These are phyloP conservation scores for Saccharomycopsis amapae DNA, from an alignment of 805 yeast genomes.

Conservation along the genomic window DNA sequence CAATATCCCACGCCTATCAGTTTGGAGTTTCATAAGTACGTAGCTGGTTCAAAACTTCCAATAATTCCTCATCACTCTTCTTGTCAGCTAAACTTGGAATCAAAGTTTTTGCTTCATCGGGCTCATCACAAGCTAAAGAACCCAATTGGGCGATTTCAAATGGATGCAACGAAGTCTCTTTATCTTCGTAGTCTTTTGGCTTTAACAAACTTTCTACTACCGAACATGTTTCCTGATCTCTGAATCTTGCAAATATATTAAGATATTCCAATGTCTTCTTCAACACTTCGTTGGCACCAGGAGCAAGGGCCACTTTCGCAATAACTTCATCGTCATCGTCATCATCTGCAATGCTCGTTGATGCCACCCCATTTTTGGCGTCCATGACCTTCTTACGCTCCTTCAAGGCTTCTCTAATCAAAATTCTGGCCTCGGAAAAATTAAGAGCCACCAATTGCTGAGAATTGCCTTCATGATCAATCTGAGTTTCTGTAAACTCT, in stretches of 20 bases:
- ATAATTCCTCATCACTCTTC: slow-evolving; percentile 80
- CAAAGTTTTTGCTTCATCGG: slow-evolving; percentile 92
- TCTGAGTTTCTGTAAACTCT: slow-evolving; percentile 77
- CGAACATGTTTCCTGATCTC: slow-evolving; percentile 85
- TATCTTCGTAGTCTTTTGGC: slow-evolving; percentile 58
- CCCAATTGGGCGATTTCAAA: slow-evolving; percentile 89
- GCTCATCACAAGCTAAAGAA: slow-evolving; percentile 88
- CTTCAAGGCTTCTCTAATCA: slow-evolving; percentile 83
- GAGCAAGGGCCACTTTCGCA: slow-evolving; percentile 45
- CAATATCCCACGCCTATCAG: no score
- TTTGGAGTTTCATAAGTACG: slow-evolving; percentile 52
- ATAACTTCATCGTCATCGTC: slow-evolving; percentile 31
- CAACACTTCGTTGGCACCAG: slow-evolving; percentile 78
- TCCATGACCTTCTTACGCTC: slow-evolving; percentile 57
- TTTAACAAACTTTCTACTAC: slow-evolving; percentile 86
- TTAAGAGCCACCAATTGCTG: slow-evolving; percentile 78
- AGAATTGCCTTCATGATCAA: slow-evolving; percentile 72
- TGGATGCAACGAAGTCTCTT: slow-evolving; percentile 55
- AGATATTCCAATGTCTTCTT: slow-evolving; percentile 88
- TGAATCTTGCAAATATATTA: slow-evolving; percentile 79
- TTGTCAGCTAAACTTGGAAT: slow-evolving; percentile 81
- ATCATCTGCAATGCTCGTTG: slow-evolving; percentile 28
- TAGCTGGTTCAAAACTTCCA: slow-evolving; percentile 79
- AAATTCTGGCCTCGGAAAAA: slow-evolving; percentile 80
- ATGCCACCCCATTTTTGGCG: slow-evolving; percentile 32